Conservation (phyloP, 2,329 filamentous ascomycete genomes). For the Epichloe festucae region DNA sequence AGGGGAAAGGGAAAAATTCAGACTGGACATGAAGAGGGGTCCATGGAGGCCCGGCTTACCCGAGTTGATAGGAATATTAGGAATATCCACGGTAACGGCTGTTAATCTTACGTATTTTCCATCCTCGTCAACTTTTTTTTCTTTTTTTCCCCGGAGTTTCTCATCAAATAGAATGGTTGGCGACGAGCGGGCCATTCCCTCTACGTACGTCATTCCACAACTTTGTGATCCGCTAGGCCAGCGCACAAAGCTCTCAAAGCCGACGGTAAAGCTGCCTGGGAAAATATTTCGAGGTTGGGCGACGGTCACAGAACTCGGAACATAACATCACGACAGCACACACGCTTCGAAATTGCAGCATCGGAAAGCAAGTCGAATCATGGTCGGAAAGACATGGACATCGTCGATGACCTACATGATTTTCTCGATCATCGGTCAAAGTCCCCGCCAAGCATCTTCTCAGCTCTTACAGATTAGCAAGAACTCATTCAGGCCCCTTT, state of each 20-base stretch:
- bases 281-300: neutral
- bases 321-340: neutral
- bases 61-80: neutral
- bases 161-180: neutral
- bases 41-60: neutral
- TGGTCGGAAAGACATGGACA: neutral
- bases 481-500: neutral
- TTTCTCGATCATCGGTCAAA: neutral
- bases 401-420: neutral
- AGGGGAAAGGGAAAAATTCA: neutral
- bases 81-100: neutral
- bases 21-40: neutral
- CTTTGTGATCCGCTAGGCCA: neutral
- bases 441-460: neutral
- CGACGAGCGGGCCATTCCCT: conserved; percentile 1
- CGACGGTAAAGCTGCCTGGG: conserved; percentile 1
- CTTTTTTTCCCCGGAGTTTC: neutral
- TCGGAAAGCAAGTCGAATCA: neutral
- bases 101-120: neutral
- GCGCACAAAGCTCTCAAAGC: neutral
- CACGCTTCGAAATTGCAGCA: neutral
- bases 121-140: neutral
- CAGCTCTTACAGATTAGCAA: neutral
- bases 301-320: neutral
- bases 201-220: neutral